A percentile compares a stretch with the other conserved stretches of the same genome.
phyloP scores from a whole-genome alignment of 129 eudicot species.

The Helianthus annuus region HanXRQr2.0-SUNRISE NC_035444.2:159236753-159237252 shows the following conservation, averaged over 20 bases:
- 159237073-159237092: constrained; percentile 58
- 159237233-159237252: constrained; percentile 49
- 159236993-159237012: constrained; percentile 49
- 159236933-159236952: constrained; percentile 60
- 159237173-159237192: constrained; percentile 45
- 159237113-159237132: constrained; percentile 53
- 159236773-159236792: no score
- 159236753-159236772: no score
- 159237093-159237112: constrained; percentile 61
- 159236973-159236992: constrained; percentile 68
- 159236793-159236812: constrained; percentile 50
- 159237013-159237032: constrained; percentile 45
- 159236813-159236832: constrained; percentile 45
- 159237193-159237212: constrained; percentile 60
- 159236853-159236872: constrained; percentile 52
- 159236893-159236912: constrained; percentile 78
- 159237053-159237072: constrained; percentile 65
- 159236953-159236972: constrained; percentile 61
- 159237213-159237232: no score
- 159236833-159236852: constrained; percentile 55
- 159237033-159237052: constrained; percentile 59
- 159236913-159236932: constrained; percentile 74
- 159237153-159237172: constrained; percentile 49
- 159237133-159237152: constrained; percentile 49
- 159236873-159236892: constrained; percentile 59